A percentile compares a stretch with the other conserved stretches of the same genome.
Conservation (phyloP, 176 grass and related monocot genomes). For the Sorghum bicolor region DNA sequence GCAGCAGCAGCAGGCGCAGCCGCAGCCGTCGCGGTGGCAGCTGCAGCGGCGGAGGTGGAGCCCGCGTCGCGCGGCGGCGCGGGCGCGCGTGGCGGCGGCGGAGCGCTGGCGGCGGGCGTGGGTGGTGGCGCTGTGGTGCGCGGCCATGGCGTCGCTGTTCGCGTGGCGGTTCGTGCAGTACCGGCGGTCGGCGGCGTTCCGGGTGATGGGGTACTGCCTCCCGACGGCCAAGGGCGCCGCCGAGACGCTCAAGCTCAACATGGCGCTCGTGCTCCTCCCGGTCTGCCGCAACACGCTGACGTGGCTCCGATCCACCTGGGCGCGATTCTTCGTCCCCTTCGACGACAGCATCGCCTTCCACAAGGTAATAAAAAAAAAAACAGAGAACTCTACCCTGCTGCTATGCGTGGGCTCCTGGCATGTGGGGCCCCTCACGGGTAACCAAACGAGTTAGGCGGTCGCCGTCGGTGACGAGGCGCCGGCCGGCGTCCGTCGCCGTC, state of each 20-base stretch:
- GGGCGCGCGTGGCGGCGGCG: slow-evolving; percentile 42
- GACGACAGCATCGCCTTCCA: slow-evolving; percentile 69
- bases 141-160: slow-evolving; percentile 46
- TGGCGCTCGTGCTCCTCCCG: slow-evolving; percentile 52
- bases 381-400: too few relatives aligned
- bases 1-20: not conserved
- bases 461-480: slow-evolving; percentile 1
- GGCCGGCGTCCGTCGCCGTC: not conserved
- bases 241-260: slow-evolving; percentile 61
- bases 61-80: slow-evolving; percentile 9
- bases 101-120: slow-evolving; percentile 64
- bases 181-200: slow-evolving; percentile 34
- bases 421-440: too few relatives aligned
- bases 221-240: slow-evolving; percentile 44
- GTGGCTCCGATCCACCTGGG: slow-evolving; percentile 51
- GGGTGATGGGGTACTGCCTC: slow-evolving; percentile 60
- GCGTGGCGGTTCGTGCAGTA: slow-evolving; percentile 58
- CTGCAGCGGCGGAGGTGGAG: not conserved
- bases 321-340: slow-evolving; percentile 49
- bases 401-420: not conserved
- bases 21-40: too few relatives aligned
- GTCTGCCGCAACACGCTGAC: slow-evolving; percentile 54
- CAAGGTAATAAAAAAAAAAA: slow-evolving; percentile 39
- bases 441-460: not conserved
- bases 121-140: slow-evolving; percentile 54